Evolutionary conservation across 805 yeast genomes (phyloP), one percentile per base, ranked within the genome.

Genomic region (Danielia oregonensis): DNA sequence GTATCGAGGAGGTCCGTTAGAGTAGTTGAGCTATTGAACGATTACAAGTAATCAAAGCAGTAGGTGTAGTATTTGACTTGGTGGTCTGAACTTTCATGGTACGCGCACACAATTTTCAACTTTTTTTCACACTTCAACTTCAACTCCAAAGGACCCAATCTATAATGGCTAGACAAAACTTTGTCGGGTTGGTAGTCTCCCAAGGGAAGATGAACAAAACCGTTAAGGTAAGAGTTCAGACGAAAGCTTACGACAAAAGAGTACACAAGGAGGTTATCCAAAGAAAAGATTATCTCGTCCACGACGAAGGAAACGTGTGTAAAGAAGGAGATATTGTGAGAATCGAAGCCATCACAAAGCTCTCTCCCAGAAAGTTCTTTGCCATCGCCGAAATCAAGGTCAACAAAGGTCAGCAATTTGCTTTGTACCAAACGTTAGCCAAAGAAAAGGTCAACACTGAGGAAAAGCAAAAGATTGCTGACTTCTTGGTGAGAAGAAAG

Each of bases 131-230:
- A 17, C 22, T 27, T 12, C 32, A 33, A 29, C 24, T 17, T 21
- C 26, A 29, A 6, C 9, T 10, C 11, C 10, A n/a, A 12, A 23
- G n/a, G 16, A 22, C 28, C 22, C 26, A 11, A 30, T 17, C 33
- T 22, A 42, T 18, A 34, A 87, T 86, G 95, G 91, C 94, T 33
- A 79, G 88, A 63, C 96, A 86, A 52, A 86, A 86, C 55, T 86
- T 89, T 54, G 66, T 87, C 30, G 98, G 98, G 29, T 79, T 87
- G 61, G 97, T 91, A 48, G 80, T 88, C 21, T 87, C 96, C 32
- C 97, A 89, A 55, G 97, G 97, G 27, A 87, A 87, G 60, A 93
- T 89, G 96, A 74, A 76, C 63, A 93, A 91, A 68, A 91, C 97
- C 38, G 88, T 91, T 44, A 89, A 88, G 65, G 97, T 91, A 40